phyloP scores from a whole-genome alignment of 2,329 filamentous ascomycete genomes.

The Tolypocladium cylindrosporum region DNA sequence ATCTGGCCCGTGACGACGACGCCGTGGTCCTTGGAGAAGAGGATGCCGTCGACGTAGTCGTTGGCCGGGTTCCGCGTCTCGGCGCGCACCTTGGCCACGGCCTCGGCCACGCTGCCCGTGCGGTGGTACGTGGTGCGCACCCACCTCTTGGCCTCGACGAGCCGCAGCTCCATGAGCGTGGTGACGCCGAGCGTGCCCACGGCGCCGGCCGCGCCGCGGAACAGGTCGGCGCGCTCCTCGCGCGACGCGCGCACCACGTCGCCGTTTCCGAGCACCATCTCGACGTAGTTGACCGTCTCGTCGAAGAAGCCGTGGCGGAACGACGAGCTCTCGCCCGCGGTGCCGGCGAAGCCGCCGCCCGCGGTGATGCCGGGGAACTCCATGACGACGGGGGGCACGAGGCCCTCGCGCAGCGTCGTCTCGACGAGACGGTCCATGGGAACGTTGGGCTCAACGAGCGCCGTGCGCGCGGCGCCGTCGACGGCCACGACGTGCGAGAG shows the following conservation, averaged over 20 bases:
- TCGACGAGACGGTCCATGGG: conserved; percentile 64
- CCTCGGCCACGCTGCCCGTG: conserved; percentile 35
- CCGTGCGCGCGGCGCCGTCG: conserved; percentile 42
- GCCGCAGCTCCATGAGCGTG: conserved; percentile 54
- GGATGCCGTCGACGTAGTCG: conserved; percentile 67
- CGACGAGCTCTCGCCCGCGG: conserved; percentile 58
- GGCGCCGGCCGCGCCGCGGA: conserved; percentile 55
- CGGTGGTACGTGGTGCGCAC: conserved; percentile 55
- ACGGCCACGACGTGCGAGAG: conserved; percentile 56
- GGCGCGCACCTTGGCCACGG: conserved; percentile 36
- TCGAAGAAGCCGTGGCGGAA: conserved; percentile 67
- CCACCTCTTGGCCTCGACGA: conserved; percentile 49
- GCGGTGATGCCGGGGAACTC: conserved; percentile 69
- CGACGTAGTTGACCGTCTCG: conserved; percentile 50
- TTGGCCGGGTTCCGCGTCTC: conserved; percentile 33
- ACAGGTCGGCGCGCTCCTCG: conserved; percentile 41
- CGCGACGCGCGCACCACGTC: conserved; percentile 45
- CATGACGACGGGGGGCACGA: conserved; percentile 64
- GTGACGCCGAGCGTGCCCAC: conserved; percentile 59
- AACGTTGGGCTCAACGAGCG: conserved; percentile 66
- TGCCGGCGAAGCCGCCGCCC: conserved; percentile 62
- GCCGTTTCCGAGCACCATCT: conserved; percentile 61
- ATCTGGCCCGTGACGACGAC: conserved; percentile 57
- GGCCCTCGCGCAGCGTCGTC: conserved; percentile 51
- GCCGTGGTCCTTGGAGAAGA: conserved; percentile 51